These are phyloP conservation scores for Solanum medicagineum DNA, from an alignment of 257 asterid genomes.

Conservation along the genomic window DNA sequence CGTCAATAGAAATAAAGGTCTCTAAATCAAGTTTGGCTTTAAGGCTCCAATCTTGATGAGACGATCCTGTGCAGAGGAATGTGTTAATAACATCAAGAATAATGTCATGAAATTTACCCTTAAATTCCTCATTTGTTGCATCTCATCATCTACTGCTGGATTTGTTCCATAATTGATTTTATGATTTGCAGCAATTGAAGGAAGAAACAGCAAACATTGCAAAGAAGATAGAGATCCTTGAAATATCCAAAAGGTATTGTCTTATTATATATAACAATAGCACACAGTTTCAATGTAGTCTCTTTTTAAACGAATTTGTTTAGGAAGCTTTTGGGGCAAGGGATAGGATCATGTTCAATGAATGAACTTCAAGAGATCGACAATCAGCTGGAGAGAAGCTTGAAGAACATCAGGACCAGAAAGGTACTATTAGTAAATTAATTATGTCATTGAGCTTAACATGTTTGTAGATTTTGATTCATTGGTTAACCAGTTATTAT, in stretches of 20 bases:
- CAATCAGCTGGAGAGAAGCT: conserved; percentile 49
- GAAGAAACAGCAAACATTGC: conserved; percentile 37
- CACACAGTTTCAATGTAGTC: neutral
- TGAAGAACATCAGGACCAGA: conserved; percentile 31
- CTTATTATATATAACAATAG: too few species aligned
- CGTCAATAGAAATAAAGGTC: too few species aligned
- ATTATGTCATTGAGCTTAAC: neutral
- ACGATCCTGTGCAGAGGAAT: neutral
- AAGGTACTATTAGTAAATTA: conserved; percentile 23
- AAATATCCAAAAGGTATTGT: conserved; percentile 41
- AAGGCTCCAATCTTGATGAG: too few species aligned
- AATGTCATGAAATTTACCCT: neutral
- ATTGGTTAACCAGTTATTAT: neutral
- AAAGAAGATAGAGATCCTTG: conserved; percentile 49
- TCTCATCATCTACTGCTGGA: neutral
- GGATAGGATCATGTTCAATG: conserved; percentile 33
- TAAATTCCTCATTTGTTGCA: neutral
- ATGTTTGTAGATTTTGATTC: neutral
- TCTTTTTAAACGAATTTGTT: neutral
- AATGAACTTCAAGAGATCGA: conserved; percentile 54
- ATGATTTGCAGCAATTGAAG: conserved; percentile 31
- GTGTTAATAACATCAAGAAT: neutral
- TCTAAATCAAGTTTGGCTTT: too few species aligned
- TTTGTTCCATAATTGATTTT: neutral
- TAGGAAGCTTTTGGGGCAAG: conserved; percentile 65